phyloP scores from a whole-genome alignment of 2,329 filamentous ascomycete genomes.

The Aspergillus clavatus region DNA sequence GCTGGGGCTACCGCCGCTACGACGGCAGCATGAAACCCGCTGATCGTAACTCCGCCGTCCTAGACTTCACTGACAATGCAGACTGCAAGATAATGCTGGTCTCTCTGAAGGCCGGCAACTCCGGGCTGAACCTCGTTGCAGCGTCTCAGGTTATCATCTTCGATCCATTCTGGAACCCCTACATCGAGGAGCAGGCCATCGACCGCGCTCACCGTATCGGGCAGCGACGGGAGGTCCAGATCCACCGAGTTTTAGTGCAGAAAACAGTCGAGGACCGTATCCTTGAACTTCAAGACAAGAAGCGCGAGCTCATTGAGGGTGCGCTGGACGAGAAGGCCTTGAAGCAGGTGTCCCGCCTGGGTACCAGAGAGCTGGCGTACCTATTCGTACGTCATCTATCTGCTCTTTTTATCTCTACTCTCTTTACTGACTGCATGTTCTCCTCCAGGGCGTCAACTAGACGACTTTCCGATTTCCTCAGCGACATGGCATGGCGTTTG shows the following conservation, averaged over 20 bases:
- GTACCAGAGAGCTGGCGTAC: constrained; percentile 62
- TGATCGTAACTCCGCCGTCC: constrained; percentile 62
- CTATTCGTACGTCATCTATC: constrained; percentile 62
- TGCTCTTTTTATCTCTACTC: not conserved
- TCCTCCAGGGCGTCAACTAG: constrained; percentile 19
- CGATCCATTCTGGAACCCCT: constrained; percentile 93
- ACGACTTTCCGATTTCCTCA: not conserved
- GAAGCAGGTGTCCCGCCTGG: constrained; percentile 62
- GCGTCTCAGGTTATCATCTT: constrained; percentile 85
- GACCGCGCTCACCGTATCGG: constrained; percentile 87
- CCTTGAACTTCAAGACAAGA: constrained; percentile 69
- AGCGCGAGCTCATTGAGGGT: constrained; percentile 69
- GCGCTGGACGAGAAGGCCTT: constrained; percentile 73
- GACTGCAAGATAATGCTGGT: constrained; percentile 67
- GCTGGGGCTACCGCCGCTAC: constrained; percentile 62
- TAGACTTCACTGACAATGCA: constrained; percentile 60
- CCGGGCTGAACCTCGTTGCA: constrained; percentile 77
- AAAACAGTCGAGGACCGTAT: constrained; percentile 87
- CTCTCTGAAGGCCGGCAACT: constrained; percentile 74
- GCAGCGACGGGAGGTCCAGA: constrained; percentile 66
- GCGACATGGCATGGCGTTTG: constrained; percentile 6
- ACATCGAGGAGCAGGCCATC: constrained; percentile 85
- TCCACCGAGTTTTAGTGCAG: constrained; percentile 73
- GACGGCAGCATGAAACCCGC: constrained; percentile 69
- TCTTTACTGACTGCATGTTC: not conserved